Evolutionary conservation across 2,329 filamentous ascomycete species (phyloP).

Genomic region (Zarea fungicola): DNA sequence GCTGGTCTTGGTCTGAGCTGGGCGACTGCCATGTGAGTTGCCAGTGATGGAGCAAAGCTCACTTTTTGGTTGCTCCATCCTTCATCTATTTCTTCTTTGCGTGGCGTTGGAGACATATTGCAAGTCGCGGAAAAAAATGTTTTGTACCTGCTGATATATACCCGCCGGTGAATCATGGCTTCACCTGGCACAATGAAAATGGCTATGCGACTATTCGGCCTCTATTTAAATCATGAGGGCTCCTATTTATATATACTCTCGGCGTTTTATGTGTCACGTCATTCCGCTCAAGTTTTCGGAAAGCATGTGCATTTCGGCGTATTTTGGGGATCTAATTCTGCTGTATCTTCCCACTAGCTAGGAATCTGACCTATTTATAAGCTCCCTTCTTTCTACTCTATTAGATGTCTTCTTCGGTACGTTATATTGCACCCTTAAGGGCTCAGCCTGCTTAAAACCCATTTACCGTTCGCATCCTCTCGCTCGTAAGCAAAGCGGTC

Average conservation of each 20-base stretch:
- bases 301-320: not conserved
- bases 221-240: not conserved
- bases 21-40: conserved; percentile 9
- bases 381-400: too few relatives aligned
- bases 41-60: not conserved
- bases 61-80: not conserved
- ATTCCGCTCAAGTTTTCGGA: too few relatives aligned
- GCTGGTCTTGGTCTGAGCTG: conserved; percentile 8
- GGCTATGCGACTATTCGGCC: not conserved
- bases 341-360: too few relatives aligned
- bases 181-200: conserved; percentile 5
- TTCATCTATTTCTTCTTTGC: not conserved
- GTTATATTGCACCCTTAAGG: conserved; percentile 40
- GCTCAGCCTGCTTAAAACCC: conserved; percentile 69
- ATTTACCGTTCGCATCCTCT: conserved; percentile 45
- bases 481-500: conserved; percentile 86
- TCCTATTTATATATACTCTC: not conserved
- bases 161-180: conserved; percentile 3
- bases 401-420: not conserved
- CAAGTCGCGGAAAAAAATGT: not conserved
- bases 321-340: not conserved
- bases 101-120: conserved; percentile 1
- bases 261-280: too few relatives aligned
- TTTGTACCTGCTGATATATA: conserved; percentile 5
- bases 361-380: too few relatives aligned